A percentile compares a stretch with the other conserved stretches of the same genome.
Conservation (phyloP, 1,284 basidiomycete species). For the Laetiporus sulphureus region DNA sequence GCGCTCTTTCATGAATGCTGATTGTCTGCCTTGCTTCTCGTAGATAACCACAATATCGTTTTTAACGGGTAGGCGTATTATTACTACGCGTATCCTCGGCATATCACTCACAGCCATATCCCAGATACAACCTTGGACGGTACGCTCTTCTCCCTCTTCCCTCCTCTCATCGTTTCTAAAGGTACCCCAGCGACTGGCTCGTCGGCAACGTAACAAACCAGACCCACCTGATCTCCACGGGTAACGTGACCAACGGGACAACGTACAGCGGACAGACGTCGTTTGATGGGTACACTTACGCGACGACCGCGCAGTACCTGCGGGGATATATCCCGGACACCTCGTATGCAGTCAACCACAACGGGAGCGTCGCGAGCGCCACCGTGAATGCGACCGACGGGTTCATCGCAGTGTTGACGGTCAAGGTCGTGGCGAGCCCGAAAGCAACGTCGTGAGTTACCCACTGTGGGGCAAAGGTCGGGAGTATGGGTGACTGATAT, state of each 20-base stretch:
- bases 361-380: conserved; percentile 48
- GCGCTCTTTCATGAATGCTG: neutral
- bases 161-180: neutral
- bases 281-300: conserved; percentile 60
- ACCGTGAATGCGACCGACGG: conserved; percentile 75
- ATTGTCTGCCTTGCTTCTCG: neutral
- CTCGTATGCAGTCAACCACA: conserved; percentile 76
- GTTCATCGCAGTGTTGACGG: conserved; percentile 75
- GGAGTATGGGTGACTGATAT: neutral
- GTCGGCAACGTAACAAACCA: conserved; percentile 71
- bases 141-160: conserved; percentile 17
- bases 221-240: conserved; percentile 43
- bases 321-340: conserved; percentile 64
- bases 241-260: conserved; percentile 49
- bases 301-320: conserved; percentile 60
- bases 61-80: conserved; percentile 51
- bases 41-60: conserved; percentile 47
- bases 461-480: neutral
- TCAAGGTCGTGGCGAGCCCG: conserved; percentile 54
- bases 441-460: conserved; percentile 14
- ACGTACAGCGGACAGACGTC: conserved; percentile 53
- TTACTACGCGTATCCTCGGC: conserved; percentile 10
- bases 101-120: neutral
- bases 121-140: conserved; percentile 52
- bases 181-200: conserved; percentile 60